Evolutionary conservation across 495 filamentous ascomycete species (phyloP).

Genomic region (Alectoria sarmentosa): DNA sequence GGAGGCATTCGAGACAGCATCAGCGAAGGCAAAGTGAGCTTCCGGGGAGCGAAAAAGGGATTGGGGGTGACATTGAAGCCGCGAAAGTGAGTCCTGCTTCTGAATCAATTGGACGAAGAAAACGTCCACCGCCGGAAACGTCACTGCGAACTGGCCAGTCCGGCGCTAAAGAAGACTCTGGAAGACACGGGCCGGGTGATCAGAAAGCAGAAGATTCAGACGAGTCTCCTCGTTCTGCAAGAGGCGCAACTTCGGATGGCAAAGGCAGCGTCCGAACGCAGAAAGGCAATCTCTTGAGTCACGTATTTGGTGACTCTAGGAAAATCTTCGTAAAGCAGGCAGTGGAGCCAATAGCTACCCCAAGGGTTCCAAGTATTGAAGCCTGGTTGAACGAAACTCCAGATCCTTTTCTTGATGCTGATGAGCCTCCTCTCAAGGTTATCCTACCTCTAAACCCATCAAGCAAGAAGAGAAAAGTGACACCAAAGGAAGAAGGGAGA

Average conservation of each 20-base stretch:
- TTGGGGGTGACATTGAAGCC: background rate
- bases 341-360: conserved; percentile 46
- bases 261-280: conserved; percentile 31
- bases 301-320: conserved; percentile 44
- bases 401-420: conserved; percentile 62
- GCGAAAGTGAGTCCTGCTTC: conserved; percentile 8
- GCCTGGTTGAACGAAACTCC: conserved; percentile 67
- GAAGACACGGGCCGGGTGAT: conserved; percentile 1
- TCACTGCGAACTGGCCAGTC: background rate
- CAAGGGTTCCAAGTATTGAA: conserved; percentile 56
- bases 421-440: conserved; percentile 35
- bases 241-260: conserved; percentile 8
- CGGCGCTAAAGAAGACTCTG: background rate
- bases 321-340: conserved; percentile 50
- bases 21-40: conserved; percentile 17
- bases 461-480: conserved; percentile 20
- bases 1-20: conserved; percentile 11
- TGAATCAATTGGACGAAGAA: conserved; percentile 1
- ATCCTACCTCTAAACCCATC: conserved; percentile 34
- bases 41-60: conserved; percentile 13
- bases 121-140: conserved; percentile 12
- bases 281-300: conserved; percentile 44
- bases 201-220: conserved; percentile 13
- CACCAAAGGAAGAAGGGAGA: conserved; percentile 12
- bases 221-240: conserved; percentile 7